A percentile compares a stretch with the other conserved stretches of the same genome.
These are phyloP conservation scores for Durio zibethinus DNA, from an alignment of 345 rosid species.

Conservation along the genomic window DNA sequence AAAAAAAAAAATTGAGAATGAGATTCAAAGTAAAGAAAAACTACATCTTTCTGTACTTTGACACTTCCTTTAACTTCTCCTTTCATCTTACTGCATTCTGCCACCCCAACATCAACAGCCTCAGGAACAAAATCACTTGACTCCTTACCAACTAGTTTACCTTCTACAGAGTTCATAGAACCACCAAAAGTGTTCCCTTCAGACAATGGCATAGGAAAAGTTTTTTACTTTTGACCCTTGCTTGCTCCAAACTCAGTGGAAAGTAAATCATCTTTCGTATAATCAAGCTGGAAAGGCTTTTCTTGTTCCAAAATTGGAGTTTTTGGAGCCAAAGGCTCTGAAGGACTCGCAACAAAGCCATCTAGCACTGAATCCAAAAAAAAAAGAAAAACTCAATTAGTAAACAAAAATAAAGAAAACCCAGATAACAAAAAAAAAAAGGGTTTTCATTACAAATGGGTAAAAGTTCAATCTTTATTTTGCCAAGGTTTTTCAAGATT, in stretches of 20 bases:
- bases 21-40: conserved; percentile 16
- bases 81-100: conserved; percentile 33
- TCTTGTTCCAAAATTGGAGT: conserved; percentile 44
- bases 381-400: background rate
- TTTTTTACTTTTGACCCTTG: conserved; percentile 38
- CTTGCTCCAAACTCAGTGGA: conserved; percentile 27
- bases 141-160: conserved; percentile 13
- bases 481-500: background rate
- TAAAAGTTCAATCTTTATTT: background rate
- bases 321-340: conserved; percentile 47
- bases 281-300: conserved; percentile 24
- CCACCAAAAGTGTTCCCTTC: conserved; percentile 42
- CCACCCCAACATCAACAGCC: conserved; percentile 10
- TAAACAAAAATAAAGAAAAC: background rate
- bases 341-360: conserved; percentile 81
- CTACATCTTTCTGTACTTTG: conserved; percentile 44
- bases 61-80: conserved; percentile 36
- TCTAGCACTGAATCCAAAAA: conserved; percentile 58
- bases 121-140: conserved; percentile 22
- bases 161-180: conserved; percentile 31
- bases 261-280: conserved; percentile 25
- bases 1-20: background rate
- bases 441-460: background rate
- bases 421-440: background rate
- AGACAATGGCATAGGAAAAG: conserved; percentile 65